Conservation (phyloP, 2,329 filamentous ascomycete genomes). For the Fusarium bactridioides region DNA sequence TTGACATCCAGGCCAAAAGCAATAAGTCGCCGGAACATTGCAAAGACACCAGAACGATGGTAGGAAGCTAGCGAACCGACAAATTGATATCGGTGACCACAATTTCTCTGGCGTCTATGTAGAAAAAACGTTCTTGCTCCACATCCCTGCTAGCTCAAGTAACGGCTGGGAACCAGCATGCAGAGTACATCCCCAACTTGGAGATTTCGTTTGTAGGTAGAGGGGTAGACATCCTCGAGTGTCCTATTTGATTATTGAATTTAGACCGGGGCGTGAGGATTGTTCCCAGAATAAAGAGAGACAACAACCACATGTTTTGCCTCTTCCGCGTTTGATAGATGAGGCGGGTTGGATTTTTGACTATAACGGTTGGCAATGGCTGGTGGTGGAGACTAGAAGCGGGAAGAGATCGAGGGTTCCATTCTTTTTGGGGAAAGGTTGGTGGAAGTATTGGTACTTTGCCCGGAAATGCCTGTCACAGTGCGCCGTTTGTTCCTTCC, state of each 20-base stretch:
- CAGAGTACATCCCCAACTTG: slow-evolving; percentile 9
- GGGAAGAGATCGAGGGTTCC: slow-evolving; percentile 35
- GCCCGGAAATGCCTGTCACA: slow-evolving; percentile 27
- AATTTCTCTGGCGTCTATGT: slow-evolving; percentile 26
- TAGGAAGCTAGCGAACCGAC: background rate
- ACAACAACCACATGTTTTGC: slow-evolving; percentile 7
- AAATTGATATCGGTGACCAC: slow-evolving; percentile 13
- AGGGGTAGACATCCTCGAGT: background rate
- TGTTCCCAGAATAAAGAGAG: background rate
- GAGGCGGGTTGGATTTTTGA: slow-evolving; percentile 2
- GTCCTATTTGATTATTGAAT: slow-evolving; percentile 5
- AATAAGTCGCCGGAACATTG: slow-evolving; percentile 10
- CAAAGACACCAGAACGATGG: background rate
- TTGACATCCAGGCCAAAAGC: slow-evolving; percentile 31
- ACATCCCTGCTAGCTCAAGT: slow-evolving; percentile 34
- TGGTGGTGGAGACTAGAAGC: slow-evolving; percentile 23
- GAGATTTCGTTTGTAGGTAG: background rate
- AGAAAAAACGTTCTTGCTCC: slow-evolving; percentile 25
- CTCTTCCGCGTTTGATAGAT: slow-evolving; percentile 8
- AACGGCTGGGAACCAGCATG: slow-evolving; percentile 22
- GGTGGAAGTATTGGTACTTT: slow-evolving; percentile 36
- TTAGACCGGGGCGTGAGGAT: background rate
- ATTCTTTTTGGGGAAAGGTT: slow-evolving; percentile 24
- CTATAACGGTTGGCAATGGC: slow-evolving; percentile 12
- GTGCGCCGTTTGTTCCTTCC: slow-evolving; percentile 30